Evolutionary conservation across 768 basidiomycete species (phyloP).

Genomic region (Trametes meyenii): DNA sequence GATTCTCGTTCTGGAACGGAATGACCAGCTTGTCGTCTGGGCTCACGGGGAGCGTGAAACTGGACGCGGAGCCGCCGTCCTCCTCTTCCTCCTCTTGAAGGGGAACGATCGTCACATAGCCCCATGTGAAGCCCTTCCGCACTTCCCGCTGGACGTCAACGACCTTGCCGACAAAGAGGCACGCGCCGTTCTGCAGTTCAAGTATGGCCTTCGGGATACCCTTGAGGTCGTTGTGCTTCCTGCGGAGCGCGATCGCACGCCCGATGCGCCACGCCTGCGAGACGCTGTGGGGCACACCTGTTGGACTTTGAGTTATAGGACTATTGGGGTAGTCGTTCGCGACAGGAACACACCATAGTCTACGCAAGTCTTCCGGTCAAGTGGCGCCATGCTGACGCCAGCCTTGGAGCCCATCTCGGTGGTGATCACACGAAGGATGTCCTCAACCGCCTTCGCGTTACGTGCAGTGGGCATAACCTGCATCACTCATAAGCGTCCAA

Average conservation of each 20-base stretch:
- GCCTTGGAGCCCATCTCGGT: slow-evolving; percentile 36
- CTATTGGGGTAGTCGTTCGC: too few relatives aligned
- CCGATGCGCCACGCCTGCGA: slow-evolving; percentile 69
- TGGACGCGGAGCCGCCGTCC: slow-evolving; percentile 19
- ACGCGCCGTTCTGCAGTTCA: slow-evolving; percentile 38
- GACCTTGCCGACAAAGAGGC: slow-evolving; percentile 65
- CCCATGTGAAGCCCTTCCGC: slow-evolving; percentile 38
- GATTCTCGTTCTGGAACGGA: slow-evolving; percentile 67
- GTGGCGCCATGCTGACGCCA: slow-evolving; percentile 34
- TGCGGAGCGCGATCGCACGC: slow-evolving; percentile 54
- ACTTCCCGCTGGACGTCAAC: slow-evolving; percentile 43
- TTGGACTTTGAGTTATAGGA: too few relatives aligned
- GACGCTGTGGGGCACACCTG: slow-evolving; percentile 48
- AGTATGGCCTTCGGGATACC: slow-evolving; percentile 36
- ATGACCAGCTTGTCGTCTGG: slow-evolving; percentile 43
- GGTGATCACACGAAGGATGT: slow-evolving; percentile 31
- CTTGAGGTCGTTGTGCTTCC: slow-evolving; percentile 48
- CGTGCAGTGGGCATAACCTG: slow-evolving; percentile 30
- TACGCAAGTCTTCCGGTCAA: slow-evolving; percentile 28
- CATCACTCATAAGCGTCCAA: neutral
- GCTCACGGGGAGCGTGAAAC: slow-evolving; percentile 27
- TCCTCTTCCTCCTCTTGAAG: slow-evolving; percentile 36
- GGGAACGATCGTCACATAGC: slow-evolving; percentile 35
- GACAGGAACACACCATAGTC: slow-evolving; percentile 27
- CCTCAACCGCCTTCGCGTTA: slow-evolving; percentile 27